phyloP scores from a whole-genome alignment of 345 rosid species.

The Laguncularia racemosa region DNA sequence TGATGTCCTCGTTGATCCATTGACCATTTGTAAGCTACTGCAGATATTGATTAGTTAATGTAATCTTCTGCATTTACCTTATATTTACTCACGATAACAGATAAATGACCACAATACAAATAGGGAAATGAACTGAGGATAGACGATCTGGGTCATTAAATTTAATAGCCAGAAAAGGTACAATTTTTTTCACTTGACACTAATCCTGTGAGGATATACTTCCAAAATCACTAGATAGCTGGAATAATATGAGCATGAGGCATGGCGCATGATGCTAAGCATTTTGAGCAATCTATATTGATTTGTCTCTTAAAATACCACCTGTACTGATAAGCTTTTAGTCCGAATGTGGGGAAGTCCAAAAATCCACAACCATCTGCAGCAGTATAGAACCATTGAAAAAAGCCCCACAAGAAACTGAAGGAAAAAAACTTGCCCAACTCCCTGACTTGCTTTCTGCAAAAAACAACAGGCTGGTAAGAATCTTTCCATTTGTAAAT shows the following conservation, averaged over 20 bases:
- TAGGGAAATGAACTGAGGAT: neutral
- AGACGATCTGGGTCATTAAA: no score
- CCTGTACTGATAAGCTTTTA: conserved; percentile 11
- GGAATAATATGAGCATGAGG: no score
- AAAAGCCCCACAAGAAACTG: conserved; percentile 21
- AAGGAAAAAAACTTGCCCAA: conserved; percentile 22
- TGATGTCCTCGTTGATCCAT: no score
- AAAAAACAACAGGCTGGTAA: neutral
- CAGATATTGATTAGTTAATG: neutral
- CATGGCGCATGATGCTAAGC: no score
- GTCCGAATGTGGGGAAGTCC: conserved; percentile 16
- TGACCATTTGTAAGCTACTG: no score
- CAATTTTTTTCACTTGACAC: no score
- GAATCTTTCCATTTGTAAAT: neutral
- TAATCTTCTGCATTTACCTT: neutral
- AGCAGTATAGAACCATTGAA: conserved; percentile 21
- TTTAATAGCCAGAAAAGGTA: neutral
- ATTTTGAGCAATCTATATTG: no score
- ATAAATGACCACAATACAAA: neutral
- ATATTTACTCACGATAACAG: neutral
- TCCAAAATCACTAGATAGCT: no score
- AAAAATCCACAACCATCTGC: conserved; percentile 15
- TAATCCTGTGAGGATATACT: no score
- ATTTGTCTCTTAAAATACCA: neutral
- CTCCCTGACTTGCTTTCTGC: conserved; percentile 18